phyloP scores from a whole-genome alignment of 2,329 filamentous ascomycete species.

The Coniochaeta sp. region DNA sequence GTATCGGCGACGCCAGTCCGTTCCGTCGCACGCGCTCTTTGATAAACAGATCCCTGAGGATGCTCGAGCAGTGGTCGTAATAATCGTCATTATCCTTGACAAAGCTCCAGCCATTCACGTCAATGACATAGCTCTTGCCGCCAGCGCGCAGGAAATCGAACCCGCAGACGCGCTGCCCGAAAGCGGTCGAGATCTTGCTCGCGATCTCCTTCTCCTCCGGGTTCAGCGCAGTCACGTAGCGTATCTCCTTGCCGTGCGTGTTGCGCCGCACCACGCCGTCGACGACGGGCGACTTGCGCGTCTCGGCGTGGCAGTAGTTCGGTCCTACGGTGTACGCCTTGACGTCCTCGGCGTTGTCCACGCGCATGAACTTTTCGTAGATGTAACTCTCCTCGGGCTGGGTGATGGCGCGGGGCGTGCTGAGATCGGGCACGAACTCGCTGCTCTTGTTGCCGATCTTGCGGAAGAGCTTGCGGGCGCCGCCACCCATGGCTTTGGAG shows the following conservation, averaged over 20 bases:
- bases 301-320: conserved; percentile 92
- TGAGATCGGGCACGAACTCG: conserved; percentile 76
- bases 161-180: conserved; percentile 91
- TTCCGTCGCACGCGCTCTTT: conserved; percentile 63
- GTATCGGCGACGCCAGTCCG: conserved; percentile 49
- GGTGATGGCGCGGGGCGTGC: conserved; percentile 70
- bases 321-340: conserved; percentile 97
- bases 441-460: conserved; percentile 99
- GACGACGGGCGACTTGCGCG: conserved; percentile 92
- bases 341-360: conserved; percentile 96
- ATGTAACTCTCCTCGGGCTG: conserved; percentile 81
- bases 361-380: conserved; percentile 94
- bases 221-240: conserved; percentile 83
- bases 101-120: conserved; percentile 99
- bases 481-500: conserved; percentile 76
- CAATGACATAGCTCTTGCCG: conserved; percentile 92
- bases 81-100: conserved; percentile 99
- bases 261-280: conserved; percentile 94
- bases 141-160: conserved; percentile 87
- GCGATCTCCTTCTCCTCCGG: conserved; percentile 80
- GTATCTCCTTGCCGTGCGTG: conserved; percentile 92
- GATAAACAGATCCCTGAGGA: conserved; percentile 82
- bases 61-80: conserved; percentile 83
- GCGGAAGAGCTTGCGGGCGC: conserved; percentile 84
- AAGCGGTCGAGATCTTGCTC: conserved; percentile 80